Base-by-base conservation (phyloP, 805 yeast species). In the Candida coleopterorum region DNA sequence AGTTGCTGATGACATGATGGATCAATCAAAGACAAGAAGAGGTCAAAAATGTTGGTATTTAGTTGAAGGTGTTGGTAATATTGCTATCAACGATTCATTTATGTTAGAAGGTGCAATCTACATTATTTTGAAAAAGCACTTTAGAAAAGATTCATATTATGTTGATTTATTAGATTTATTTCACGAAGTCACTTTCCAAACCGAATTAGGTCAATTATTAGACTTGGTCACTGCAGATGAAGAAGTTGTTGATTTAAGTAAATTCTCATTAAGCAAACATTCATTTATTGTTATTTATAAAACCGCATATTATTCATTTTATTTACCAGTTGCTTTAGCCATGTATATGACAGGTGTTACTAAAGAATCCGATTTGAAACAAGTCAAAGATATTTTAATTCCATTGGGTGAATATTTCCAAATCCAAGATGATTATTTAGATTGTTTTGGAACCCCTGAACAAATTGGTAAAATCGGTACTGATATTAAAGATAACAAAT, bases 1-100 rank as follows among this genome's bases (percentile, higher is more conserved):
- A 53, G 97, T 93, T 39, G 94, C 97, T 22, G 98, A 93, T 60
- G 98, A 93, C 60, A 93, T 93, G 79, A 93, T 93, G 98, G 98
- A 93, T 62, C 78, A 79, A 49, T 85, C 96, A 23, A 83, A 86
- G 60, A 93, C 98, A 28, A 85, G 98, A 74, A 82, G 98, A 62
- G 98, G 97, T 42, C 97, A 90, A 66, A 93, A 96, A 47, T 93
- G 98, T 65, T 93, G 98, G 98, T 93, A 88, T 71, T 79, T 73
- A 55, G 74, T 67, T 24, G 79, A 75, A 47, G 78, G 77, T 26
- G 96, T 93, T 41, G 86, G 85, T 27, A 87, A 87, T 58, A 82
- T 93, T 57, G 98, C 99, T 41, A 93, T 93, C 63, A 93, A 93
- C 56, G 99, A 93, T 58, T 79, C 98, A 3, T 93, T 93, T 62